Percentiles rank a stretch among this genome's conserved stretches.
Evolutionary conservation across 2,329 filamentous ascomycete species (phyloP).

Genomic region (Tolypocladium pustulatum): DNA sequence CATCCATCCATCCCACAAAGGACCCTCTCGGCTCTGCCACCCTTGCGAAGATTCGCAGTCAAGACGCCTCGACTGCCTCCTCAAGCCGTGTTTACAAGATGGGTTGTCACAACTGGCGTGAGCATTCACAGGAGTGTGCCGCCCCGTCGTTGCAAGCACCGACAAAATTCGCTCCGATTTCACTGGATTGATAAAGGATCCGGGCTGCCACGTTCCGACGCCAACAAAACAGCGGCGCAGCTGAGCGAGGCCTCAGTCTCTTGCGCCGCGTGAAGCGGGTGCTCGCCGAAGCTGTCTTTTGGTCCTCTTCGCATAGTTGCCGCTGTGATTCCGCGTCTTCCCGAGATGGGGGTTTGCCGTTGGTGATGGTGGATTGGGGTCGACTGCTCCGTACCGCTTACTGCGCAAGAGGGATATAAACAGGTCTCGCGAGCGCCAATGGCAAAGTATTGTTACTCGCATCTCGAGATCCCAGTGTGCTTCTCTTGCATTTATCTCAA

Average conservation of each 20-base stretch:
- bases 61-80: neutral
- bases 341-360: neutral
- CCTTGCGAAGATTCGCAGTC: neutral
- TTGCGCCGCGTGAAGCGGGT: neutral
- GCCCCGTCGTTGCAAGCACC: neutral
- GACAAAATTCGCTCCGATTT: neutral
- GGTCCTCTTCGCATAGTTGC: neutral
- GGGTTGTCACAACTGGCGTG: neutral
- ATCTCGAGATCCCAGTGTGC: too few species aligned
- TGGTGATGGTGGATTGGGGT: neutral
- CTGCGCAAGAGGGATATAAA: neutral
- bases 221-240: neutral
- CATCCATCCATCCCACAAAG: neutral
- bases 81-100: neutral
- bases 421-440: neutral
- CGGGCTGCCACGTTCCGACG: neutral
- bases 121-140: neutral
- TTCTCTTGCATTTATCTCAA: too few species aligned
- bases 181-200: neutral
- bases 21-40: neutral
- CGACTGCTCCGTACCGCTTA: too few species aligned
- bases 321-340: neutral
- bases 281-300: neutral
- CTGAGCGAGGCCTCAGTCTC: neutral
- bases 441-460: neutral